Conservation (phyloP, 768 basidiomycete genomes). For the Gymnopilus dilepis region DNA sequence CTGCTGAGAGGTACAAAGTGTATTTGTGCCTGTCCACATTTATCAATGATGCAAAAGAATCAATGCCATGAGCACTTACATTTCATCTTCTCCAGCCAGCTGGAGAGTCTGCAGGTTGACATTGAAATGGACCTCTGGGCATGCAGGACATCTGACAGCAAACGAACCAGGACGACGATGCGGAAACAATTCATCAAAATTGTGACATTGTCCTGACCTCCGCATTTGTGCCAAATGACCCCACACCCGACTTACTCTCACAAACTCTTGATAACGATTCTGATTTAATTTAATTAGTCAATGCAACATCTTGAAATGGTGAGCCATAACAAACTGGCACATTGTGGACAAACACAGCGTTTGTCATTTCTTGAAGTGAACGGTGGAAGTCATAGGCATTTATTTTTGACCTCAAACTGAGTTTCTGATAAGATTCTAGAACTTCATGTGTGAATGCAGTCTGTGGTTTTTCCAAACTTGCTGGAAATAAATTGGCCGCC, state of each 20-base stretch:
- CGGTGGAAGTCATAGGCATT: conserved; percentile 35
- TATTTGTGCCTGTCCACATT: conserved; percentile 30
- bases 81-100: conserved; percentile 18
- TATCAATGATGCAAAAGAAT: neutral
- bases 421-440: conserved; percentile 35
- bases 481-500: conserved; percentile 17
- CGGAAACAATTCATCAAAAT: conserved; percentile 22
- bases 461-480: conserved; percentile 18
- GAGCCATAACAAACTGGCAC: conserved; percentile 24
- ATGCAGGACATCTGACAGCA: conserved; percentile 24
- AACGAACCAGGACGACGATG: conserved; percentile 22
- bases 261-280: conserved; percentile 30
- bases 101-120: conserved; percentile 25
- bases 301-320: neutral
- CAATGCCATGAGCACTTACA: conserved; percentile 11
- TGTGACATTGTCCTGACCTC: conserved; percentile 29
- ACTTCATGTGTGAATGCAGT: conserved; percentile 25
- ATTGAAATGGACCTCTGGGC: conserved; percentile 35
- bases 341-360: conserved; percentile 26
- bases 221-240: conserved; percentile 17
- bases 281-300: conserved; percentile 6
- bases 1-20: conserved; percentile 31
- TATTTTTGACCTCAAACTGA: conserved; percentile 36
- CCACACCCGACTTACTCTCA: conserved; percentile 30
- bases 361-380: conserved; percentile 26